Conservation (phyloP, 1,139 yeast genomes). For the Saccharomycopsis crataegensis region DNA sequence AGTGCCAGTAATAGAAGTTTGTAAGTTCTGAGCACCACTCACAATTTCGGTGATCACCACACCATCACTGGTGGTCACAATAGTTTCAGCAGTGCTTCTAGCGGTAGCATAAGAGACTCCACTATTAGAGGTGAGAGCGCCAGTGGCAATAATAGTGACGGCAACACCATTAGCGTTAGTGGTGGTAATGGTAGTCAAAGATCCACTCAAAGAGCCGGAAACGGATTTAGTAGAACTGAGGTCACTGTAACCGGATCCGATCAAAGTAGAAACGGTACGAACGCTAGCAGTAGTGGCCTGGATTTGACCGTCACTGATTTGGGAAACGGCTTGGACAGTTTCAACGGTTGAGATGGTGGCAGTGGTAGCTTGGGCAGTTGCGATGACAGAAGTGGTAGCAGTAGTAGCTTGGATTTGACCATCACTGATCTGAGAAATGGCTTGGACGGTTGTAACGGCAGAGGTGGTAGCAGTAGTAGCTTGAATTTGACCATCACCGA, state of each 20-base stretch:
- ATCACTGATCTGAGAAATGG: constrained; percentile 30
- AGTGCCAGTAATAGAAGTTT: not conserved
- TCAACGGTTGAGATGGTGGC: constrained; percentile 28
- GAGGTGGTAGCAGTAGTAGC: constrained; percentile 37
- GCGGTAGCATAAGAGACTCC: not conserved
- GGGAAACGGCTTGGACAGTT: constrained; percentile 15
- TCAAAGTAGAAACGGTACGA: constrained; percentile 14
- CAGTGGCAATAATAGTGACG: constrained; percentile 16
- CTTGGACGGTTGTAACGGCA: constrained; percentile 31
- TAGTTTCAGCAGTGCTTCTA: not conserved
- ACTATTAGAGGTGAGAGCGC: constrained; percentile 9
- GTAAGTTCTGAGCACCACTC: constrained; percentile 3
- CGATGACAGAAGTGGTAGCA: constrained; percentile 29
- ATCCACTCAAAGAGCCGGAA: constrained; percentile 10
- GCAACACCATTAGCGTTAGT: constrained; percentile 18
- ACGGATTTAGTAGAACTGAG: constrained; percentile 1
- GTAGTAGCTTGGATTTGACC: constrained; percentile 34
- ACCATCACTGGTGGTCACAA: constrained; percentile 11
- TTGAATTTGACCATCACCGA: constrained; percentile 55
- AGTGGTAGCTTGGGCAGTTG: constrained; percentile 30
- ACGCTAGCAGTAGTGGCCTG: constrained; percentile 17
- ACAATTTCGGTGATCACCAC: constrained; percentile 13
- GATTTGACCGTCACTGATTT: constrained; percentile 20
- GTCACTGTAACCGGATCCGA: constrained; percentile 2
- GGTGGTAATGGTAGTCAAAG: constrained; percentile 16